These are phyloP conservation scores for Alloascoidea africana DNA, from an alignment of 805 yeast genomes.

Conservation along the genomic window DNA sequence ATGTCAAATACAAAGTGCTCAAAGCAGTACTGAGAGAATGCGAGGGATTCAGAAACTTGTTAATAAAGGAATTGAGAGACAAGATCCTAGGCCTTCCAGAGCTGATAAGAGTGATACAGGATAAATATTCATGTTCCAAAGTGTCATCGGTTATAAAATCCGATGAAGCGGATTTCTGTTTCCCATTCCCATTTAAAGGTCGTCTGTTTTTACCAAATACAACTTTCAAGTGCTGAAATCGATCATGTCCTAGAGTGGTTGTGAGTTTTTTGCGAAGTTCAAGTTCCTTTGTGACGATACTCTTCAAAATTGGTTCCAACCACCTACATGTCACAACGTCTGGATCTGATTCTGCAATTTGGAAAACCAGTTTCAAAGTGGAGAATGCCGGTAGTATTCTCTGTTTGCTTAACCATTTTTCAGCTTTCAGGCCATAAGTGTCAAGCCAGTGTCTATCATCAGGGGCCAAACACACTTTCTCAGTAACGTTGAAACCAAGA, in stretches of 20 bases:
- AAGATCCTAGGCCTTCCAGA: neutral
- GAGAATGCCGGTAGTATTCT: slow-evolving; percentile 38
- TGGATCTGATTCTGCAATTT: slow-evolving; percentile 22
- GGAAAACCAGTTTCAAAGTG: slow-evolving; percentile 28
- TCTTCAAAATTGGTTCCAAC: slow-evolving; percentile 20
- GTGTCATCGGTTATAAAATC: neutral
- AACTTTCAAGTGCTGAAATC: neutral
- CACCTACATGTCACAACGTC: slow-evolving; percentile 4
- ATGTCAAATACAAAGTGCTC: neutral
- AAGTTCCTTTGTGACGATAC: slow-evolving; percentile 24
- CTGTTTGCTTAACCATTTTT: slow-evolving; percentile 33
- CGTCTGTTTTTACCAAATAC: neutral
- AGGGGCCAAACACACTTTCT: slow-evolving; percentile 43
- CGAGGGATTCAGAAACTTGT: neutral
- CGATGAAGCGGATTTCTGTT: neutral
- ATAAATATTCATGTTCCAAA: neutral
- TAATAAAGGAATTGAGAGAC: neutral
- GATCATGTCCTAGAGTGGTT: neutral
- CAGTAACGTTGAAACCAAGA: slow-evolving; percentile 48
- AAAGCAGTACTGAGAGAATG: neutral
- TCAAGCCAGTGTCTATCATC: slow-evolving; percentile 32
- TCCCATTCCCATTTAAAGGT: neutral
- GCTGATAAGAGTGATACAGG: neutral
- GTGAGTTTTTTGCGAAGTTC: neutral
- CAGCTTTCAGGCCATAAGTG: slow-evolving; percentile 27